phyloP scores from a whole-genome alignment of 2,329 filamentous ascomycete genomes.

The Botryotinia globosa region DNA sequence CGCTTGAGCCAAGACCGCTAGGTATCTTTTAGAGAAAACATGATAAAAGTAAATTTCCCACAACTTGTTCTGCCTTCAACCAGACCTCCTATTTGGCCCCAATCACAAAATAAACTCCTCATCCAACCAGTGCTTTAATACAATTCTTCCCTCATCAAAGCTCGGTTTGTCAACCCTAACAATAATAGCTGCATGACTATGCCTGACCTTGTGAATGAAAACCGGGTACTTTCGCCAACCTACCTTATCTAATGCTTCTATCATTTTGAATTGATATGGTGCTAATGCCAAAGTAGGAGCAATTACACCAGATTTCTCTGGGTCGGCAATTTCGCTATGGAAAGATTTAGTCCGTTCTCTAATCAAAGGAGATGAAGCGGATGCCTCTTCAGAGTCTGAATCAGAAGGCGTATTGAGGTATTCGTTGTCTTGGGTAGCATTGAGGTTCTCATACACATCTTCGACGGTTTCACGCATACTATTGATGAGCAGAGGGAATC shows the following conservation, averaged over 20 bases:
- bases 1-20: background rate
- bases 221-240: slow-evolving; percentile 65
- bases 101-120: slow-evolving; percentile 58
- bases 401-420: slow-evolving; percentile 62
- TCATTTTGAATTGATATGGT: slow-evolving; percentile 79
- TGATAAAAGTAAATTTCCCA: background rate
- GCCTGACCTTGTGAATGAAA: slow-evolving; percentile 72
- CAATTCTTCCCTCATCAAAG: slow-evolving; percentile 74
- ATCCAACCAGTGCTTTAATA: slow-evolving; percentile 77
- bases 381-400: slow-evolving; percentile 43
- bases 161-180: slow-evolving; percentile 64
- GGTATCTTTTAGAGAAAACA: background rate
- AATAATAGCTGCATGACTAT: slow-evolving; percentile 89
- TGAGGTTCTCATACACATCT: slow-evolving; percentile 44
- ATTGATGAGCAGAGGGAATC: slow-evolving; percentile 72
- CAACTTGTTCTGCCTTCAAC: background rate
- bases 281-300: slow-evolving; percentile 73
- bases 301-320: slow-evolving; percentile 27
- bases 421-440: slow-evolving; percentile 52
- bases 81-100: background rate
- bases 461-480: slow-evolving; percentile 75
- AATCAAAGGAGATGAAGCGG: slow-evolving; percentile 25
- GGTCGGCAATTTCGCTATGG: slow-evolving; percentile 4
- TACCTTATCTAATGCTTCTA: slow-evolving; percentile 68
- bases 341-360: slow-evolving; percentile 22